Evolutionary conservation across 202 grass and related monocot genomes (phyloP), one percentile per base, ranked within the genome.

Genomic region (Schoenoplectus tabernaemontani): DNA sequence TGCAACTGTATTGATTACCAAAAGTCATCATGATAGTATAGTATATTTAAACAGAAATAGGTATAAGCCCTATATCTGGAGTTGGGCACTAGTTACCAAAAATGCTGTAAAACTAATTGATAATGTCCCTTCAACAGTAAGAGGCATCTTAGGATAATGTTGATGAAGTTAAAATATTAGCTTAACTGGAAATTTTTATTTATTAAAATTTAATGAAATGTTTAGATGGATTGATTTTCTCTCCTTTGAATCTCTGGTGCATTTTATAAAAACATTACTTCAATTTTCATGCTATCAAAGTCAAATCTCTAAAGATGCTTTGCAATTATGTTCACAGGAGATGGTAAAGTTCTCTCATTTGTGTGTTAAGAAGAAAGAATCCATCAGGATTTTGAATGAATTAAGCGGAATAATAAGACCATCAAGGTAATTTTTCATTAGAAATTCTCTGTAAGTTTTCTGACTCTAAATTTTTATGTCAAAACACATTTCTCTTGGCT

Each of bases 331-430:
- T 61, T 73, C 60, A 70, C 82, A 95, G 92, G 92, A 91, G 82
- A 77, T 91, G 85, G 86, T 80, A 64, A 67, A 85, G 51, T 86
- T 63, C 56, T 82, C 82, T 30, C 81, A 75, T 82, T 63, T 95
- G 70, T 95, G 84, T 82, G 79, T 47, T 54, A 89, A 83, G 64
- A 86, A 84, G 83, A 94, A 84, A 82, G 91, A 34, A 57, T 64
- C 84, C 53, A 84, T 87, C 43, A 87, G 84, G 80, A 91, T 94
- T 85, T 86, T 94, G 82, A 87, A 91, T 58, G 87, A 81, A 69
- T 77, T 87, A 66, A 87, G 84, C 22, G 92, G 92, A n/a, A 87
- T 44, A 39, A 91, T 94, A 76, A 82, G 56, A 86, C 83, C 92
- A 80, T 91, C 92, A 77, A 89, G 89, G 92, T 89, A 84, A 79